Base-by-base conservation (phyloP, 2,329 filamentous ascomycete species). In the Paecilomyces niveus region DNA sequence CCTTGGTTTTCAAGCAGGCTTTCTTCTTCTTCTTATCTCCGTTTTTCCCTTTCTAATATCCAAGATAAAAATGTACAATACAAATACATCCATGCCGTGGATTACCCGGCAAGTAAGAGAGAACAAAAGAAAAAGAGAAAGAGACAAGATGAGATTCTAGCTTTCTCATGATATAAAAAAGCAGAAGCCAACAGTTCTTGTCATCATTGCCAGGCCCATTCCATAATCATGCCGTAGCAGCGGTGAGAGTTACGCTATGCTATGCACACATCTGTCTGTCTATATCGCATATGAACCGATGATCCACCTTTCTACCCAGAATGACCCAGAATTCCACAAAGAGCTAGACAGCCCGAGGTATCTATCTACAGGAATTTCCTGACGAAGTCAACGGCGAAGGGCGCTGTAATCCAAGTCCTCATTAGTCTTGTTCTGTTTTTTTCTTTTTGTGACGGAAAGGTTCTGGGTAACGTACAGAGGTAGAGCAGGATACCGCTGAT, bases 401-500 rank as follows among this genome's bases (percentile, higher is more conserved):
- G 79, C 52, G 78, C 79, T 81, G 57, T 56, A 22, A 4, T 29
- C 5, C 26, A 29, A 26, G 5, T 52, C 22, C 49, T 53, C 26
- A 10, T 7, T 11, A 55, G n/a, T n/a, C 35, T n/a, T 7, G 2
- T 49, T 3, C 35, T 45, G 29, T 56, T 18, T 10, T 32, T 32
- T 3, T 56, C 6, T 50, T n/a, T 24, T 15, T 13, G 29, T 18
- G 39, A 52, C 21, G 5, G 24, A 8, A 31, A 7, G n/a, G 26
- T 29, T 29, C 26, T 29, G 3, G n/a, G 8, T 4, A 45, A 69
- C 83, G 62, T 80, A 87, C 85, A 85, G 55, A 87, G 77, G 73
- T 87, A 87, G 54, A 87, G 78, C 29, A 85, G 71, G 55, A 83
- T 70, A 64, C 82, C 83, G 57, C 80, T 79, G 52, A 77, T 76